Percentiles rank a stretch among this genome's conserved stretches.
These are phyloP conservation scores for Sechiopsis laciniata DNA, from an alignment of 306 rosid species.

Conservation along the genomic window DNA sequence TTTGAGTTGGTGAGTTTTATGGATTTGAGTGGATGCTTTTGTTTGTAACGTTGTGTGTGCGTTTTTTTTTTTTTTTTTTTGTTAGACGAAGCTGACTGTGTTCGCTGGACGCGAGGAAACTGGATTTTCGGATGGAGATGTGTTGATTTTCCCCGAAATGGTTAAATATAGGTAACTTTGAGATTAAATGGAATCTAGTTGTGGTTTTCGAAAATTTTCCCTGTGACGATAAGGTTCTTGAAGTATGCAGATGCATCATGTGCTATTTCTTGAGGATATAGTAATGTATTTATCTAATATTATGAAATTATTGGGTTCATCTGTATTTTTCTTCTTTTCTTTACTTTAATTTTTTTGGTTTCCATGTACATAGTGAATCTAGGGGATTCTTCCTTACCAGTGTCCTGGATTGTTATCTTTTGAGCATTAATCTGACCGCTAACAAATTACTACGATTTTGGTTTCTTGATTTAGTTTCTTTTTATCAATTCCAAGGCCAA, in stretches of 20 bases:
- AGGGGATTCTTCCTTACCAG: no score
- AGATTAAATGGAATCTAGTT: neutral
- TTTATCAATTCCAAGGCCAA: neutral
- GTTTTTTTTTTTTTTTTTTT: no score
- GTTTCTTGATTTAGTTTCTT: no score
- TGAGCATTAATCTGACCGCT: no score
- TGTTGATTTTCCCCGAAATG: conserved; percentile 82
- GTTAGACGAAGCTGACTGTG: conserved; percentile 66
- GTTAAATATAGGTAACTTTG: conserved; percentile 54
- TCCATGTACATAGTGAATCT: no score
- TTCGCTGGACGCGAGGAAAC: conserved; percentile 60
- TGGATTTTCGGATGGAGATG: conserved; percentile 59
- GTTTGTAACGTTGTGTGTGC: no score
- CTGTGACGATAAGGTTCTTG: neutral
- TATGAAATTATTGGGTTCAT: no score
- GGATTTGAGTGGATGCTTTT: conserved; percentile 11
- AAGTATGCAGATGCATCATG: neutral
- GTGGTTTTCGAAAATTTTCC: conserved; percentile 1
- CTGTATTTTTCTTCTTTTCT: no score
- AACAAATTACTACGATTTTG: no score
- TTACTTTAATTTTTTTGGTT: no score
- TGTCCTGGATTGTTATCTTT: no score
- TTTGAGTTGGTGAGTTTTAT: neutral
- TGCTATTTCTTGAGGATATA: neutral
- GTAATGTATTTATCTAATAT: no score